Evolutionary conservation across 2,329 filamentous ascomycete species (phyloP), one percentile per base, ranked within the genome.

Genomic region (Verticillium zaregamsianum): DNA sequence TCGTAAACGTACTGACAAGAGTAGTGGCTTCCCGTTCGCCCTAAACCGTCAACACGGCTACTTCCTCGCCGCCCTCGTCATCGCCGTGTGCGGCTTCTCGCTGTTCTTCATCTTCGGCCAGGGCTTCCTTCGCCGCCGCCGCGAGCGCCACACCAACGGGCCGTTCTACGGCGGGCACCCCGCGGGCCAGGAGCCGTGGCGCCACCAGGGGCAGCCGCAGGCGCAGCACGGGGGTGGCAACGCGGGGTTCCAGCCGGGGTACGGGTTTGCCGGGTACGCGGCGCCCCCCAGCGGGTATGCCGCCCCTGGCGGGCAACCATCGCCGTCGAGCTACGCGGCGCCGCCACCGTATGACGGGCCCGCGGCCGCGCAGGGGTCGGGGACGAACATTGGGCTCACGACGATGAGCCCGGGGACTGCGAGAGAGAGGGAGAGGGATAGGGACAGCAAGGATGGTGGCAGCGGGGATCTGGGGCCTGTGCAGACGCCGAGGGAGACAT

Each of bases 11-110:
- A 58, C 63, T 65, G 52, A 65, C 66, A 62, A 58, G 31, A 17
- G 9, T 57, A 85, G 82, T 5, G 86, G 86, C 28, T 87, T 88
- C 68, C 77, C 78, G 0, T 81, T 88, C 59, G 84, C 86, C 3
- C 73, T 80, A 15, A 81, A 82, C 59, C 67, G 75, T n/a, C 72
- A 70, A 55, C 80, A 78, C 62, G 76, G 80, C 64, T 79, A 77
- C 67, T 74, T 80, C 37, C 77, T 85, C n/a, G 71, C 84, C 35
- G 71, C 84, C 57, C 69, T 84, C 35, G 58, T 81, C 40, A 70
- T 79, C 63, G 71, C 82, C 5, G 71, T 74, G 35, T 70, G 80
- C 57, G 58, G 73, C 3, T 67, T 76, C 28, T 66, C 74, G 31
- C 66, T 82, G 25, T 66, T 77, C 59, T 69, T 76, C 55, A 73